A percentile compares a stretch with the other conserved stretches of the same genome.
These are phyloP conservation scores for Firmiana major DNA, from an alignment of 345 rosid genomes.

Conservation along the genomic window DNA sequence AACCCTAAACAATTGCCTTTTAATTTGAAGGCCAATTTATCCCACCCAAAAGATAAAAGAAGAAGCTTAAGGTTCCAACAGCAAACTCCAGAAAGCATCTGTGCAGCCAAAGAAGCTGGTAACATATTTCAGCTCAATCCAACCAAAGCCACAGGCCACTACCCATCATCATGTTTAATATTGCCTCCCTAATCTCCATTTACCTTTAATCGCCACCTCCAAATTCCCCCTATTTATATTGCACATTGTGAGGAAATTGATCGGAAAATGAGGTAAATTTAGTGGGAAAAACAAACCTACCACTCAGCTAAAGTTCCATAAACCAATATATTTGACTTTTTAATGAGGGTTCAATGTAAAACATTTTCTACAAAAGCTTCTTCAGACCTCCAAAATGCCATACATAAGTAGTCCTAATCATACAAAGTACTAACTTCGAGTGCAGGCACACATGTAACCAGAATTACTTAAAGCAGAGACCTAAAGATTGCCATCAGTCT, in stretches of 20 bases:
- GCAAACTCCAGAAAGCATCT: not conserved
- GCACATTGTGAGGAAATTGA: not conserved
- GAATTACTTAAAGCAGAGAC: not conserved
- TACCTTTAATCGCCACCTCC: not conserved
- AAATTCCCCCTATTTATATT: not conserved
- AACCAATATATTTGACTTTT: not conserved
- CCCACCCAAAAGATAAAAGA: not conserved
- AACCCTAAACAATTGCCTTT: not conserved
- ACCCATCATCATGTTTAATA: not conserved
- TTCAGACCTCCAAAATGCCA: not conserved
- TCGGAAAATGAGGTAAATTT: not conserved
- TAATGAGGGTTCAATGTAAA: not conserved
- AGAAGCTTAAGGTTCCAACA: not conserved
- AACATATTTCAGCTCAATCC: slow-evolving; percentile 4
- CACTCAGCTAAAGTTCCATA: not conserved
- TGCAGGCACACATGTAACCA: not conserved
- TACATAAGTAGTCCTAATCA: not conserved
- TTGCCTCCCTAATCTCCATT: not conserved
- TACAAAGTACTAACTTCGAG: too few species aligned
- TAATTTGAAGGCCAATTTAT: not conserved
- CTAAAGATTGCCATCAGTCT: not conserved
- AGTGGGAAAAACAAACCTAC: not conserved
- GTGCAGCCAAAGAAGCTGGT: not conserved
- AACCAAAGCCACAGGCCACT: not conserved
- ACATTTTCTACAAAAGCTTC: not conserved